phyloP scores from a whole-genome alignment of 805 yeast genomes.

The Isabelozyma rhagii region DNA sequence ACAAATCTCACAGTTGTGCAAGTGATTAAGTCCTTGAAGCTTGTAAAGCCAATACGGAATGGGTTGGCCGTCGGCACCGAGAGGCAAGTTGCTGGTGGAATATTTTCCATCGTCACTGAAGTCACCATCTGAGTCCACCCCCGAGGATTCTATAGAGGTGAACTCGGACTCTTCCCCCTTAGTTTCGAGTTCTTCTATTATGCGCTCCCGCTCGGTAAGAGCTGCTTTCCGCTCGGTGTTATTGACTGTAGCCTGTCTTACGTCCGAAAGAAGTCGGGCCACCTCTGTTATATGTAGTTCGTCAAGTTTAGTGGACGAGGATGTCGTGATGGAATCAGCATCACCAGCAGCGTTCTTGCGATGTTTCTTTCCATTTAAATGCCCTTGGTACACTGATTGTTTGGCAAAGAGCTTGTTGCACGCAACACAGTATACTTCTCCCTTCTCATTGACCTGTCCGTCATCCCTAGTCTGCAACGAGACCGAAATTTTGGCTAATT shows the following conservation, averaged over 20 bases:
- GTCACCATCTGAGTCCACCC: slow-evolving; percentile 18
- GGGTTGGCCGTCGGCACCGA: slow-evolving; percentile 88
- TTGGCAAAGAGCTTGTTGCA: slow-evolving; percentile 68
- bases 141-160: slow-evolving; percentile 30
- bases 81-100: slow-evolving; percentile 58
- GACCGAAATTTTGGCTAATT: slow-evolving; percentile 5
- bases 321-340: not conserved
- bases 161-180: slow-evolving; percentile 38
- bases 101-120: slow-evolving; percentile 26
- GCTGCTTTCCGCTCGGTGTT: slow-evolving; percentile 65
- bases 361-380: slow-evolving; percentile 75
- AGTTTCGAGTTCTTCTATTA: slow-evolving; percentile 47
- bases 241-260: slow-evolving; percentile 48
- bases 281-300: slow-evolving; percentile 41
- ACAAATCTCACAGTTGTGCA: slow-evolving; percentile 81
- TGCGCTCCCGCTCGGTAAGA: slow-evolving; percentile 67
- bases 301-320: slow-evolving; percentile 5
- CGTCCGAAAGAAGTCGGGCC: slow-evolving; percentile 33
- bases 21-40: slow-evolving; percentile 75
- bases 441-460: slow-evolving; percentile 11
- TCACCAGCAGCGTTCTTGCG: slow-evolving; percentile 37
- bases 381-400: slow-evolving; percentile 62
- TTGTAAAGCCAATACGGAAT: slow-evolving; percentile 94
- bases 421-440: slow-evolving; percentile 51
- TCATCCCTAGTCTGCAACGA: not conserved